Conservation (phyloP, 2,329 filamentous ascomycete genomes). For the Periconia macrospinosa region DNA sequence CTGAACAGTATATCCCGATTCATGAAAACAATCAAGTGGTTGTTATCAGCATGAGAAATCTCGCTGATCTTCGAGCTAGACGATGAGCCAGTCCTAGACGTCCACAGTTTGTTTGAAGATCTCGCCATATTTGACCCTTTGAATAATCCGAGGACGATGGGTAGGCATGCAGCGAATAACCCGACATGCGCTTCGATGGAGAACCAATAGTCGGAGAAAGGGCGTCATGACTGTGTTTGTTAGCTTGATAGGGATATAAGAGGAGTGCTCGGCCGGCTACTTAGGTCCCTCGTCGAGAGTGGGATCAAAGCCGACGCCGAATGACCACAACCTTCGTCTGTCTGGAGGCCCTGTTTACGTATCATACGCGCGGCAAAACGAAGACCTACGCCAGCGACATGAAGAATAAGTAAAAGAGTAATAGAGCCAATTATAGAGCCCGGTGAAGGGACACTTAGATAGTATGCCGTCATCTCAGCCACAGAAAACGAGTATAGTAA, state of each 20-base stretch:
- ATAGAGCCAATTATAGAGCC: background rate
- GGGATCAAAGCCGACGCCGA: background rate
- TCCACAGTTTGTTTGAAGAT: too few species aligned
- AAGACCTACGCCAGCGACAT: slow-evolving; percentile 4
- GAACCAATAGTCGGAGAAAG: background rate
- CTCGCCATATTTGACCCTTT: slow-evolving; percentile 9
- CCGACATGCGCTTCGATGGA: slow-evolving; percentile 1
- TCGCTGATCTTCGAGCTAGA: too few species aligned
- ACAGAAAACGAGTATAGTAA: too few species aligned
- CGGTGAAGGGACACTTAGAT: background rate
- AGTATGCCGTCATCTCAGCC: background rate
- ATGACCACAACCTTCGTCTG: slow-evolving; percentile 5
- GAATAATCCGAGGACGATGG: slow-evolving; percentile 1
- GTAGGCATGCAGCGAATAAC: slow-evolving; percentile 2
- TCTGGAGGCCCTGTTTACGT: slow-evolving; percentile 1
- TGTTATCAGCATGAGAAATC: too few species aligned
- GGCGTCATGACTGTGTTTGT: slow-evolving; percentile 1
- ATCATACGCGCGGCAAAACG: slow-evolving; percentile 6
- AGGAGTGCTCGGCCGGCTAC: background rate
- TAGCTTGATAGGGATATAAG: too few species aligned
- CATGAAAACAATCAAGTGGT: too few species aligned
- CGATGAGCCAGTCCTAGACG: too few species aligned
- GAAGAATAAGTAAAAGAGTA: slow-evolving; percentile 1
- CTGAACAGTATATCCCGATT: too few species aligned
- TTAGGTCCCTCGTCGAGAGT: background rate